phyloP scores from a whole-genome alignment of 805 yeast species.

The Clavispora santaluciae region DNA sequence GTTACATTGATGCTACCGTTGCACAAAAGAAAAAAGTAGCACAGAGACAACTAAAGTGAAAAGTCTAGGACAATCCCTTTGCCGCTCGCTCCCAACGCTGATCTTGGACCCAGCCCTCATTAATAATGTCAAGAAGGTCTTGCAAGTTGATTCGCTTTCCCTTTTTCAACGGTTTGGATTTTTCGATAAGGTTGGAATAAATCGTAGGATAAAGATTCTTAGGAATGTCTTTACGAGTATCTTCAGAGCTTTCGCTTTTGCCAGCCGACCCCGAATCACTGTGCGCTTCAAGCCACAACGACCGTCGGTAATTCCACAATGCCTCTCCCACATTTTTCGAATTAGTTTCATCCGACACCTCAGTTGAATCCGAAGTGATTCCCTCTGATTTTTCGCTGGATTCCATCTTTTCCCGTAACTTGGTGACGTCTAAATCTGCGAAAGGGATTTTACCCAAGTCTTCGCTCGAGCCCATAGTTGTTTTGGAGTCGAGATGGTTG shows the following conservation, averaged over 20 bases:
- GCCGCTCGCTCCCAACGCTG: conserved; percentile 67
- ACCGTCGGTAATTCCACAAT: conserved; percentile 68
- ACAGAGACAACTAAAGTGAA: no score
- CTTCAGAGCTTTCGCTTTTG: neutral
- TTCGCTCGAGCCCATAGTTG: neutral
- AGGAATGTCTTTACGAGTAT: conserved; percentile 31
- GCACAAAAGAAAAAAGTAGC: no score
- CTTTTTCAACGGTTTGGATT: conserved; percentile 59
- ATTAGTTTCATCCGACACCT: neutral
- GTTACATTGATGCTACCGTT: no score
- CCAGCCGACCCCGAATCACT: neutral
- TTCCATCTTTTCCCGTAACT: conserved; percentile 1
- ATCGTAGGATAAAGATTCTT: conserved; percentile 54
- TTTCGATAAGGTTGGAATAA: conserved; percentile 65
- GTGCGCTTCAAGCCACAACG: conserved; percentile 51
- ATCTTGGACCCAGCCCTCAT: conserved; percentile 80
- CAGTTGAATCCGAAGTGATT: neutral
- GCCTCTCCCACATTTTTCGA: conserved; percentile 42
- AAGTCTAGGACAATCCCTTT: conserved; percentile 27
- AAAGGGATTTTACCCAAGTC: neutral
- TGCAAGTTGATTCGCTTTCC: conserved; percentile 61
- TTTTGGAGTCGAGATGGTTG: neutral
- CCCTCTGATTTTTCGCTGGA: neutral
- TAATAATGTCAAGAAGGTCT: conserved; percentile 67
- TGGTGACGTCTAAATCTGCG: neutral